A percentile compares a stretch with the other conserved stretches of the same genome.
phyloP scores from a whole-genome alignment of 1,284 basidiomycete genomes.

The Boletus smithii region DNA sequence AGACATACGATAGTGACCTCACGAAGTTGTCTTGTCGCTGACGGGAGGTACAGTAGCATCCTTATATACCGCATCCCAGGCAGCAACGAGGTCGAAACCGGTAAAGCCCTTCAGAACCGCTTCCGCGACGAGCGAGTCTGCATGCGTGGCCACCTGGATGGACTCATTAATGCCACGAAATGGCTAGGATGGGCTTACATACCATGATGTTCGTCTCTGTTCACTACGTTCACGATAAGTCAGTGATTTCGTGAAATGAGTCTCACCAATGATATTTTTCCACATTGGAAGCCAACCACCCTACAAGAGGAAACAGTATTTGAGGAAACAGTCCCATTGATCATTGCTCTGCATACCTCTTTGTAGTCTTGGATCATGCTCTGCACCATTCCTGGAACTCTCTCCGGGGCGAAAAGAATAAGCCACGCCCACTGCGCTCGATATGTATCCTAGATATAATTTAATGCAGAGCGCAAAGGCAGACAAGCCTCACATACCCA shows the following conservation, averaged over 20 bases:
- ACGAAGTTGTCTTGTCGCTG: constrained; percentile 58
- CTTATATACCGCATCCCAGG: constrained; percentile 76
- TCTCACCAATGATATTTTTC: constrained; percentile 77
- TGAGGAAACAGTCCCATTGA: not conserved
- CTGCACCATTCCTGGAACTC: constrained; percentile 70
- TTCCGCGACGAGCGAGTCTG: constrained; percentile 78
- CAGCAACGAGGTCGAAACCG: constrained; percentile 62
- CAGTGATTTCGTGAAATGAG: not conserved
- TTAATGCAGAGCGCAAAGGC: not conserved
- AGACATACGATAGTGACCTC: constrained; percentile 12
- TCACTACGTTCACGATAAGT: not conserved
- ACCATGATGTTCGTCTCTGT: constrained; percentile 74
- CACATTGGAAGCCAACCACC: constrained; percentile 88
- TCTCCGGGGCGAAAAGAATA: constrained; percentile 73
- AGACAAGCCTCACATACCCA: constrained; percentile 51
- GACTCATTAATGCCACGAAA: not conserved
- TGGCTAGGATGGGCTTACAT: not conserved
- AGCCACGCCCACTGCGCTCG: constrained; percentile 79
- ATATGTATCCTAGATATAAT: constrained; percentile 59
- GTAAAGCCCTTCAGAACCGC: constrained; percentile 64
- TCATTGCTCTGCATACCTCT: constrained; percentile 43
- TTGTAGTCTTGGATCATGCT: constrained; percentile 80
- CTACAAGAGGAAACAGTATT: constrained; percentile 33
- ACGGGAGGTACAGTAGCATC: constrained; percentile 68
- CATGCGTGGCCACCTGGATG: constrained; percentile 68